Conservation (phyloP, 2,329 filamentous ascomycete species). For the Colletotrichum siamense region DNA sequence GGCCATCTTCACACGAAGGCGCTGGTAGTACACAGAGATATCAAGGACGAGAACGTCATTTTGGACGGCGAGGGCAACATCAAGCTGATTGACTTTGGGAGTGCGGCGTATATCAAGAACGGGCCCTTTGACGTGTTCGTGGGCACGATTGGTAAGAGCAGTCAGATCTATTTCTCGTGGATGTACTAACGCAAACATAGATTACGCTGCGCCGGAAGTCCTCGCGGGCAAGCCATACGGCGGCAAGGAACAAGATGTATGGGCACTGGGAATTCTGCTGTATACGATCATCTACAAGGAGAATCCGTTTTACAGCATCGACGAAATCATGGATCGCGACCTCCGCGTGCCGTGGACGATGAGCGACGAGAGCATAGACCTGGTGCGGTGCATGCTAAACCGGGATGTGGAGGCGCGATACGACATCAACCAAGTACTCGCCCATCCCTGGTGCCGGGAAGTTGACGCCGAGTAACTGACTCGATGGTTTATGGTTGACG, state of each 20-base stretch:
- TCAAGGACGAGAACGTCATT: constrained; percentile 98
- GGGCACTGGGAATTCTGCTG: constrained; percentile 94
- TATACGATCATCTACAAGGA: constrained; percentile 99
- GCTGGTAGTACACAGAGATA: constrained; percentile 92
- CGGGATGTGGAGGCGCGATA: constrained; percentile 83
- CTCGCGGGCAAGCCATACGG: constrained; percentile 89
- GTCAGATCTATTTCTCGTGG: constrained; percentile 4
- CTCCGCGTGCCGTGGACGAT: constrained; percentile 87
- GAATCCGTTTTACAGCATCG: constrained; percentile 98
- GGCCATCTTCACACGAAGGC: constrained; percentile 92
- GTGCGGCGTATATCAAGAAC: constrained; percentile 97
- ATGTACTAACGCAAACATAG: constrained; percentile 48
- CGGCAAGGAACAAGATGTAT: constrained; percentile 97
- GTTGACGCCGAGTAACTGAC: constrained; percentile 15
- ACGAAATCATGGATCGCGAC: constrained; percentile 98
- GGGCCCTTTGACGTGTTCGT: constrained; percentile 99
- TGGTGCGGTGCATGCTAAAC: constrained; percentile 91
- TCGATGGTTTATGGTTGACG: background rate
- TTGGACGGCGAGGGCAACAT: constrained; percentile 94
- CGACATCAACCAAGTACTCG: constrained; percentile 85
- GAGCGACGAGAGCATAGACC: constrained; percentile 90
- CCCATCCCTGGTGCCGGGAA: constrained; percentile 79
- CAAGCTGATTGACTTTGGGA: constrained; percentile 98
- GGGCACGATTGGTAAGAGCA: constrained; percentile 85
- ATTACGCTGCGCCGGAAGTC: constrained; percentile 98